phyloP scores from a whole-genome alignment of 495 filamentous ascomycete species.

The Letharia lupina region DNA sequence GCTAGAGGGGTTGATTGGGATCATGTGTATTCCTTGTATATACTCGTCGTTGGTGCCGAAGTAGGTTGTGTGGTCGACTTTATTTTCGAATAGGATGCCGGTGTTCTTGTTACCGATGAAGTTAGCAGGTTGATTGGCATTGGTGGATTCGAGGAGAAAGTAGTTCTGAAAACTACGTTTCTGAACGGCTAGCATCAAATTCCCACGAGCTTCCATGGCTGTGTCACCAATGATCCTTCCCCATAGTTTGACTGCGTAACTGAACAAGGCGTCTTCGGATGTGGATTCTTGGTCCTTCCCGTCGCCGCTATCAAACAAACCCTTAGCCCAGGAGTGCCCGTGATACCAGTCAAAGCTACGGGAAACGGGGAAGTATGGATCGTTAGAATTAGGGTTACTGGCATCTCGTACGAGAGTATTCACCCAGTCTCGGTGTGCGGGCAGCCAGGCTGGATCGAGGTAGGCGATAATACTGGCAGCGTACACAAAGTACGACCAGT shows the following conservation, averaged over 20 bases:
- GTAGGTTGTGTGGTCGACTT: slow-evolving; percentile 90
- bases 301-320: slow-evolving; percentile 79
- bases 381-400: slow-evolving; percentile 62
- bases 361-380: slow-evolving; percentile 74
- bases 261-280: slow-evolving; percentile 82
- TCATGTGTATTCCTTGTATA: slow-evolving; percentile 94
- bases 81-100: slow-evolving; percentile 95
- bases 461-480: slow-evolving; percentile 76
- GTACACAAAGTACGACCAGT: slow-evolving; percentile 83
- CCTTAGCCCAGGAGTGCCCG: slow-evolving; percentile 94
- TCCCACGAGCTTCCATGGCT: slow-evolving; percentile 78
- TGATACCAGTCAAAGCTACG: slow-evolving; percentile 88
- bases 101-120: slow-evolving; percentile 81
- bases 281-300: slow-evolving; percentile 90
- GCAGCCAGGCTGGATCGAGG: slow-evolving; percentile 70
- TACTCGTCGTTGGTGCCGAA: slow-evolving; percentile 76
- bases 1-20: slow-evolving; percentile 69
- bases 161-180: slow-evolving; percentile 64
- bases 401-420: slow-evolving; percentile 70
- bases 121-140: slow-evolving; percentile 64
- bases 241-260: slow-evolving; percentile 93
- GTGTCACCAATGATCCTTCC: slow-evolving; percentile 62
- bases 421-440: slow-evolving; percentile 67
- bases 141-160: slow-evolving; percentile 64
- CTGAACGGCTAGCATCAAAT: slow-evolving; percentile 73